These are phyloP conservation scores for Alternaria novae-zelandiae DNA, from an alignment of 2,329 filamentous ascomycete genomes.

Conservation along the genomic window DNA sequence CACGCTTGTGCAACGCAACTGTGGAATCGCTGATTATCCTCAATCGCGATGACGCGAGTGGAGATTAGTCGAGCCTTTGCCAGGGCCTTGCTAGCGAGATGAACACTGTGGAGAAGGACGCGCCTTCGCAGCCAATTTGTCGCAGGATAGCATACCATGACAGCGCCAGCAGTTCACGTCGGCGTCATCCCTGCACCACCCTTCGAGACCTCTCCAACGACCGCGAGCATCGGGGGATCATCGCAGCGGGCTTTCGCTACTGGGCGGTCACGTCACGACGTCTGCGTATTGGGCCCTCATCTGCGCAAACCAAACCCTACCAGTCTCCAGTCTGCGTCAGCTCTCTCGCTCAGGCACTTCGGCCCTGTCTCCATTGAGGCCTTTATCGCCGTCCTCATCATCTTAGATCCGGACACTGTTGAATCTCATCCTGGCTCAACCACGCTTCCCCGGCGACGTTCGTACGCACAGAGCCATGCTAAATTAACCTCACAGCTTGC, in stretches of 20 bases:
- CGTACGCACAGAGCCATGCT: slow-evolving; percentile 37
- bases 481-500: slow-evolving; percentile 32
- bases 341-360: slow-evolving; percentile 28
- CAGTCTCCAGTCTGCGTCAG: slow-evolving; percentile 21
- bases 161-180: slow-evolving; percentile 26
- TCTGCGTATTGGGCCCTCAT: slow-evolving; percentile 10
- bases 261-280: slow-evolving; percentile 13
- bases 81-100: slow-evolving; percentile 45
- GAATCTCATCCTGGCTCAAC: slow-evolving; percentile 30
- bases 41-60: slow-evolving; percentile 30
- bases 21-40: slow-evolving; percentile 15
- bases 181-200: slow-evolving; percentile 30
- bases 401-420: slow-evolving; percentile 29
- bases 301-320: slow-evolving; percentile 18
- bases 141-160: slow-evolving; percentile 33
- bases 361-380: slow-evolving; percentile 30
- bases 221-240: slow-evolving; percentile 10
- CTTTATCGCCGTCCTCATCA: slow-evolving; percentile 28
- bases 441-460: slow-evolving; percentile 37
- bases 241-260: slow-evolving; percentile 13
- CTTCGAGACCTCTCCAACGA: slow-evolving; percentile 13
- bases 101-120: slow-evolving; percentile 48
- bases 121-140: slow-evolving; percentile 38
- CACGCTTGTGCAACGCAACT: slow-evolving; percentile 30
- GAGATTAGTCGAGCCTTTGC: slow-evolving; percentile 34